Percentiles rank a stretch among this genome's conserved stretches.
phyloP scores from a whole-genome alignment of 306 rosid genomes.

The Corylus heterophylla region DNA sequence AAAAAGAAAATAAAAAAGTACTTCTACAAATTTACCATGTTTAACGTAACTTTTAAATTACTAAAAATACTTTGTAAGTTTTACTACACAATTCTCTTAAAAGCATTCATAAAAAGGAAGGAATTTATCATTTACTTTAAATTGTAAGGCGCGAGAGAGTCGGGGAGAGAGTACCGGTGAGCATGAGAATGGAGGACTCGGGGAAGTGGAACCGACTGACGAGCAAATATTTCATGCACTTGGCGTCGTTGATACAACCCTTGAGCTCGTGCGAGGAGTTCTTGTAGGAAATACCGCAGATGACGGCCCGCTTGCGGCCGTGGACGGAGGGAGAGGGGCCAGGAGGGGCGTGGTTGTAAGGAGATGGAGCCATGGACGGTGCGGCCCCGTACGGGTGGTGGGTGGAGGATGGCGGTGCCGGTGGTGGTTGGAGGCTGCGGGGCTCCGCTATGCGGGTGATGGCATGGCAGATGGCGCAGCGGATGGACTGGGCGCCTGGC shows the following conservation, averaged over 20 bases:
- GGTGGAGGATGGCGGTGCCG: background rate
- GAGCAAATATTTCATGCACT: constrained; percentile 53
- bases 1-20: too few relatives aligned
- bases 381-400: background rate
- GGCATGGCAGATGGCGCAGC: constrained; percentile 43
- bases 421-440: background rate
- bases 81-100: too few relatives aligned
- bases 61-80: too few relatives aligned
- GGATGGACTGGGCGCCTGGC: constrained; percentile 31
- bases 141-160: too few relatives aligned
- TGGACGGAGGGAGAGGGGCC: constrained; percentile 20
- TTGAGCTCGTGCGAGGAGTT: constrained; percentile 35
- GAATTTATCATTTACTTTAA: too few relatives aligned
- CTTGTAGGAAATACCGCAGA: constrained; percentile 54
- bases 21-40: too few relatives aligned
- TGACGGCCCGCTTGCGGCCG: constrained; percentile 46
- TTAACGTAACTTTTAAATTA: too few relatives aligned
- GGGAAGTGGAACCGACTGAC: constrained; percentile 48
- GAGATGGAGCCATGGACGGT: constrained; percentile 9
- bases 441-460: constrained; percentile 30
- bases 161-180: constrained; percentile 34
- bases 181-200: constrained; percentile 43
- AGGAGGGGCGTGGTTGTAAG: constrained; percentile 24
- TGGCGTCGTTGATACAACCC: constrained; percentile 55
- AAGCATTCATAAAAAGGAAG: too few relatives aligned